Percentiles rank a stretch among this genome's conserved stretches.
Evolutionary conservation across 768 basidiomycete genomes (phyloP).

Genomic region (Hydnum rufescens): DNA sequence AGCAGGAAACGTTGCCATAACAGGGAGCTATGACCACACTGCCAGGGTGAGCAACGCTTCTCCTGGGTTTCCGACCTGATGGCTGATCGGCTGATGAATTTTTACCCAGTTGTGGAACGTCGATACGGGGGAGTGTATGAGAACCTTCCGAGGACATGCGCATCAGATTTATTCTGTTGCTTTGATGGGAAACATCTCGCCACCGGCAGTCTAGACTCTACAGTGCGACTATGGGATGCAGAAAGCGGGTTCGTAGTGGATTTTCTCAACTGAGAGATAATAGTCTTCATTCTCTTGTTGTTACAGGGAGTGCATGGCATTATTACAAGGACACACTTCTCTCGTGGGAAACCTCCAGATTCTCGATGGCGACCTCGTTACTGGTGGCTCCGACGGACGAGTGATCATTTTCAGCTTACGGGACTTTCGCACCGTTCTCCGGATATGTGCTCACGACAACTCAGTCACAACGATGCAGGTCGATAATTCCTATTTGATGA

Average conservation of each 20-base stretch:
- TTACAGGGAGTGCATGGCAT: conserved; percentile 53
- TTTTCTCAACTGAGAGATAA: background rate
- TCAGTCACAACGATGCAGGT: conserved; percentile 75
- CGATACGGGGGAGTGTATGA: conserved; percentile 73
- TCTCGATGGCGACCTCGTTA: conserved; percentile 45
- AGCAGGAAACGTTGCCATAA: conserved; percentile 63
- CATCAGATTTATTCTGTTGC: conserved; percentile 84
- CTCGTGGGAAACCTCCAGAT: conserved; percentile 85
- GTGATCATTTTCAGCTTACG: conserved; percentile 48
- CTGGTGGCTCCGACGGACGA: conserved; percentile 77
- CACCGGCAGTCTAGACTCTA: conserved; percentile 85
- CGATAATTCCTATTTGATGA: conserved; percentile 62
- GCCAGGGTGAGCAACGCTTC: conserved; percentile 39
- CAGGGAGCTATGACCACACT: conserved; percentile 84
- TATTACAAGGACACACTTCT: conserved; percentile 78
- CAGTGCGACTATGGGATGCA: conserved; percentile 79
- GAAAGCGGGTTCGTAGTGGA: conserved; percentile 45
- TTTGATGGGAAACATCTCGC: conserved; percentile 70
- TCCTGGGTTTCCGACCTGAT: background rate
- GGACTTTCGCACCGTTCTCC: conserved; percentile 21
- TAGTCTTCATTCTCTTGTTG: conserved; percentile 3
- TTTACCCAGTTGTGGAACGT: conserved; percentile 63
- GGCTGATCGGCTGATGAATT: background rate
- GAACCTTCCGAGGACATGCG: conserved; percentile 62
- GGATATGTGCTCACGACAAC: conserved; percentile 76